Evolutionary conservation across 2,329 filamentous ascomycete genomes (phyloP).

Genomic region (Acarospora socialis): DNA sequence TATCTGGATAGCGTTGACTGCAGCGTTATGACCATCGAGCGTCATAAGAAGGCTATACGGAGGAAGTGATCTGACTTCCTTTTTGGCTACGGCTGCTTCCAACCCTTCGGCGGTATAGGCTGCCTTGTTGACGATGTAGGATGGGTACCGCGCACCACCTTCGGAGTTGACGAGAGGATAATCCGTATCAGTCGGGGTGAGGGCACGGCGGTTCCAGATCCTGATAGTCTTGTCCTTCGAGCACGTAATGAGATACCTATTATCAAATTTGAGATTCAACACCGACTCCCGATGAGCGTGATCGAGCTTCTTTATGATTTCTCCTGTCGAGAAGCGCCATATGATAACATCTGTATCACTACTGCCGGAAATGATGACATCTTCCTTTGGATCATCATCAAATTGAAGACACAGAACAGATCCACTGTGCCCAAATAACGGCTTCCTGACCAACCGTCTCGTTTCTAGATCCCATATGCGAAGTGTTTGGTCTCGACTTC

Average conservation of each 20-base stretch:
- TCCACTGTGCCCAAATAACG: conserved; percentile 61
- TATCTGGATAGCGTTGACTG: conserved; percentile 93
- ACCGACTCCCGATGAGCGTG: conserved; percentile 81
- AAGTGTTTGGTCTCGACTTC: conserved; percentile 76
- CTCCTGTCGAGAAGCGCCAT: conserved; percentile 85
- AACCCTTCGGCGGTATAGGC: conserved; percentile 26
- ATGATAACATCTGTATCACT: conserved; percentile 84
- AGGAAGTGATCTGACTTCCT: conserved; percentile 32
- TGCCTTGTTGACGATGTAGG: conserved; percentile 38
- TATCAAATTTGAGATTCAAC: conserved; percentile 83
- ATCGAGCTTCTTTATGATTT: conserved; percentile 60
- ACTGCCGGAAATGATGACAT: conserved; percentile 88
- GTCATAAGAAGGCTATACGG: conserved; percentile 66
- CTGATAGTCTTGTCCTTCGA: conserved; percentile 97
- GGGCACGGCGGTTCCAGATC: conserved; percentile 68
- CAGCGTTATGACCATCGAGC: conserved; percentile 72
- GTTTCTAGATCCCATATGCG: conserved; percentile 83
- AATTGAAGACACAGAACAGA: conserved; percentile 94
- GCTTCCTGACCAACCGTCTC: conserved; percentile 58
- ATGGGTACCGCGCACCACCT: conserved; percentile 32
- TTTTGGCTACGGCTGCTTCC: conserved; percentile 29
- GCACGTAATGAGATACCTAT: conserved; percentile 82
- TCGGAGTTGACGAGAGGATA: conserved; percentile 30
- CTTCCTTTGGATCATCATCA: conserved; percentile 72
- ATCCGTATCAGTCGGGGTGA: conserved; percentile 36